A percentile compares a stretch with the other conserved stretches of the same genome.
Evolutionary conservation across 73 alveolate species (phyloP).

Genomic region (Breviolum minutum): DNA sequence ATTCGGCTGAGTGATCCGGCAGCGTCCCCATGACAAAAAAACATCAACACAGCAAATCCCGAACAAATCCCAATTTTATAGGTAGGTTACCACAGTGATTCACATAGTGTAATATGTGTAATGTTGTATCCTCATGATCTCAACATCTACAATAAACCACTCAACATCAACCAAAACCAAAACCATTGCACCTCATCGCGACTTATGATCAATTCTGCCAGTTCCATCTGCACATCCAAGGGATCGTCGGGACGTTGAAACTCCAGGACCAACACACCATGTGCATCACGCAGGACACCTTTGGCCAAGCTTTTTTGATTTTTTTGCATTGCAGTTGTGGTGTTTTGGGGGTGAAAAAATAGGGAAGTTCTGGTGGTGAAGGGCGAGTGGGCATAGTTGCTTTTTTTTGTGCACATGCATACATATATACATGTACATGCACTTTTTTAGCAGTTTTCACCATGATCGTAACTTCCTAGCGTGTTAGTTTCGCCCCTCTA

Average conservation of each 20-base stretch:
- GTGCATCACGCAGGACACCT: slow-evolving; percentile 85
- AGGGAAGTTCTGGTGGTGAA: no score
- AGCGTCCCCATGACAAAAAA: no score
- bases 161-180: not conserved
- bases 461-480: no score
- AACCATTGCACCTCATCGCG: slow-evolving; percentile 40
- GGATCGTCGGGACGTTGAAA: slow-evolving; percentile 77
- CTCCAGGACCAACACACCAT: slow-evolving; percentile 70
- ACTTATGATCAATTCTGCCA: slow-evolving; percentile 58
- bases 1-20: no score
- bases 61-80: not conserved
- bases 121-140: not conserved
- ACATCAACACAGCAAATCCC: not conserved
- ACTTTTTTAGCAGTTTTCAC: no score
- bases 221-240: slow-evolving; percentile 78
- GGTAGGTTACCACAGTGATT: not conserved
- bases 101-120: not conserved
- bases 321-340: no score
- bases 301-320: no score
- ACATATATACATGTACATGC: no score
- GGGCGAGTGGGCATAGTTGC: no score
- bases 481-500: no score
- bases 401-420: no score
- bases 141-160: not conserved
- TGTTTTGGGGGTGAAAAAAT: no score